phyloP scores from a whole-genome alignment of 2,329 filamentous ascomycete species.

The Tolypocladium ophioglossoides region DNA sequence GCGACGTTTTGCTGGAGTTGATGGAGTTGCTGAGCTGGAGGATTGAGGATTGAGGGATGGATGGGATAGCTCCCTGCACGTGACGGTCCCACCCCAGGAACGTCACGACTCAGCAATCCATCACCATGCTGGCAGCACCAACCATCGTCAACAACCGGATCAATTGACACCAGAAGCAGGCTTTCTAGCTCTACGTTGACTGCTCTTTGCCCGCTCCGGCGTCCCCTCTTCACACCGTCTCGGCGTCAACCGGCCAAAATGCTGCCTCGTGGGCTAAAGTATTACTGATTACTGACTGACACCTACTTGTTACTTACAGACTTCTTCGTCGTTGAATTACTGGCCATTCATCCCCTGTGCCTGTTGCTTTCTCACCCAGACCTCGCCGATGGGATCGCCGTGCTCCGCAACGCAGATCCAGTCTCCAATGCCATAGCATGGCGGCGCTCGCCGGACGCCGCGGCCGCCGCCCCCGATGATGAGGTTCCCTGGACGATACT shows the following conservation, averaged over 20 bases:
- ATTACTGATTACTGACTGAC: not conserved
- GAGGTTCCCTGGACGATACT: constrained; percentile 67
- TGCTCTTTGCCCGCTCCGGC: too few species aligned
- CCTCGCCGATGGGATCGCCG: constrained; percentile 59
- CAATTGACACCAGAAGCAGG: too few species aligned
- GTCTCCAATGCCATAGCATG: constrained; percentile 55
- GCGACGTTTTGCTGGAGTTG: not conserved
- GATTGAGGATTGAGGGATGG: not conserved
- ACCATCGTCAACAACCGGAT: too few species aligned
- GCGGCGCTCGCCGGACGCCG: constrained; percentile 51
- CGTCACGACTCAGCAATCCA: too few species aligned
- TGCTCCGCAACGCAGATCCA: constrained; percentile 57
- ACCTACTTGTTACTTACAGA: not conserved
- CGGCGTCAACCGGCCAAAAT: not conserved
- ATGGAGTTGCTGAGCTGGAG: not conserved
- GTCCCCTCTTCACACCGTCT: not conserved
- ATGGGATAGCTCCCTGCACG: not conserved
- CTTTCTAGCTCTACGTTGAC: too few species aligned
- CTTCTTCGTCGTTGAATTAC: not conserved
- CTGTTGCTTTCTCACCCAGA: constrained; percentile 38
- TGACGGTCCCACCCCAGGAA: not conserved
- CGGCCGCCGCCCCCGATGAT: constrained; percentile 71
- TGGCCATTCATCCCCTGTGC: not conserved
- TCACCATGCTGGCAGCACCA: too few species aligned
- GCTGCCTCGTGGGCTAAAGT: not conserved